Evolutionary conservation across 2,329 filamentous ascomycete species (phyloP).

Genomic region (Nemania sp.): DNA sequence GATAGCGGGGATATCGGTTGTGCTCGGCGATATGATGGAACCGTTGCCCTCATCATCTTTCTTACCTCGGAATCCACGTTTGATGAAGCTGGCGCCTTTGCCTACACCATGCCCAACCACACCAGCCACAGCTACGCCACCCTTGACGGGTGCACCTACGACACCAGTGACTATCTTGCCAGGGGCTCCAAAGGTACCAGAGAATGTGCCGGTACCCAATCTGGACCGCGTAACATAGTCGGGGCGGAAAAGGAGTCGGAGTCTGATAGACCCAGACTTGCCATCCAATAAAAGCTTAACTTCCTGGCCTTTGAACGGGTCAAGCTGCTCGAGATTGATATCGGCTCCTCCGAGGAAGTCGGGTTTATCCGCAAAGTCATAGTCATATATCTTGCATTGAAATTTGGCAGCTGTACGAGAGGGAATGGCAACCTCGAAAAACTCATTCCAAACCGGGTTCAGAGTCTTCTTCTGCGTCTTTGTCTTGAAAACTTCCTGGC

Average conservation of each 20-base stretch:
- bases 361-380: slow-evolving; percentile 94
- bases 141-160: slow-evolving; percentile 90
- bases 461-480: slow-evolving; percentile 97
- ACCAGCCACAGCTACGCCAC: slow-evolving; percentile 75
- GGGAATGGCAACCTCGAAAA: slow-evolving; percentile 81
- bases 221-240: slow-evolving; percentile 85
- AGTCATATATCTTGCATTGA: slow-evolving; percentile 83
- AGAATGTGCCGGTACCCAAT: slow-evolving; percentile 91
- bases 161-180: slow-evolving; percentile 84
- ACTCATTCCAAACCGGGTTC: slow-evolving; percentile 93
- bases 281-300: slow-evolving; percentile 77
- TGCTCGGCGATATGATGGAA: slow-evolving; percentile 44
- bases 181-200: slow-evolving; percentile 83
- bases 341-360: slow-evolving; percentile 80
- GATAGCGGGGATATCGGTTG: slow-evolving; percentile 47
- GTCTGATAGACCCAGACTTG: slow-evolving; percentile 79
- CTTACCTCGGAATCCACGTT: slow-evolving; percentile 76
- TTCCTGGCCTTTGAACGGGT: slow-evolving; percentile 83
- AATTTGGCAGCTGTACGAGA: slow-evolving; percentile 87
- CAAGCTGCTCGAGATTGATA: slow-evolving; percentile 77
- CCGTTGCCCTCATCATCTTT: slow-evolving; percentile 64
- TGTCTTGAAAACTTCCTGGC: slow-evolving; percentile 89
- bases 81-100: slow-evolving; percentile 88
- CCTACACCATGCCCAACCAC: slow-evolving; percentile 77
- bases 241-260: slow-evolving; percentile 90